These are phyloP conservation scores for Cladosporium sp. DNA, from an alignment of 2,329 filamentous ascomycete genomes.

Conservation along the genomic window DNA sequence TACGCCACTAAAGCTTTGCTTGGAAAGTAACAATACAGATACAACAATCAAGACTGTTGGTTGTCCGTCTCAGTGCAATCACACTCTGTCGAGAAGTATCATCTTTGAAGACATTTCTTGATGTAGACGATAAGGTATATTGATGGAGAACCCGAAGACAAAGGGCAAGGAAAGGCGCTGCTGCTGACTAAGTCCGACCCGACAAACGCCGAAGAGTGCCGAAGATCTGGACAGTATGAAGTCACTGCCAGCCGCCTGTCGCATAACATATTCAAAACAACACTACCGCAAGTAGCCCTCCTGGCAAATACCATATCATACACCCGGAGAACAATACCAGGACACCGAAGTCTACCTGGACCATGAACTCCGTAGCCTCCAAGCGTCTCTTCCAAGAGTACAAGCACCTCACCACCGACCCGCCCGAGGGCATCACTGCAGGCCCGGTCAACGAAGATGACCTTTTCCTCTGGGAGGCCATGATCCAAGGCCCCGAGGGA, in stretches of 20 bases:
- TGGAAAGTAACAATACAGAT: too few species aligned
- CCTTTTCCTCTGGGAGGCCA: conserved; percentile 91
- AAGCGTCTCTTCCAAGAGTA: conserved; percentile 95
- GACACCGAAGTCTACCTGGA: background rate
- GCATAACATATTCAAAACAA: background rate
- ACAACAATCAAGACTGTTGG: too few species aligned
- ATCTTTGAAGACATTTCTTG: too few species aligned
- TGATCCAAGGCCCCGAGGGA: conserved; percentile 92
- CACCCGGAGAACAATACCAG: background rate
- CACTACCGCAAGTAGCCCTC: too few species aligned
- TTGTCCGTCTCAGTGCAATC: too few species aligned
- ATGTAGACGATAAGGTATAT: too few species aligned
- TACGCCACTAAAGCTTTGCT: too few species aligned
- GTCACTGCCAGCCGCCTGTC: background rate
- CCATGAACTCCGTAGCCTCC: conserved; percentile 53
- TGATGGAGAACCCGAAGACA: too few species aligned
- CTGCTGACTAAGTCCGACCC: background rate
- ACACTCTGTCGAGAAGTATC: too few species aligned
- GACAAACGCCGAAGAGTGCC: background rate
- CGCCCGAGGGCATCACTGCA: conserved; percentile 95
- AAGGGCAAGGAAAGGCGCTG: background rate
- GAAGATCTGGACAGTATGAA: background rate
- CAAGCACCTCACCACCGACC: conserved; percentile 86
- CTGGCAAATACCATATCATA: background rate
- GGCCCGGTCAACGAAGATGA: conserved; percentile 93